A percentile compares a stretch with the other conserved stretches of the same genome.
These are phyloP conservation scores for Adansonia gregorii DNA, from an alignment of 441 rosid species.

Conservation along the genomic window DNA sequence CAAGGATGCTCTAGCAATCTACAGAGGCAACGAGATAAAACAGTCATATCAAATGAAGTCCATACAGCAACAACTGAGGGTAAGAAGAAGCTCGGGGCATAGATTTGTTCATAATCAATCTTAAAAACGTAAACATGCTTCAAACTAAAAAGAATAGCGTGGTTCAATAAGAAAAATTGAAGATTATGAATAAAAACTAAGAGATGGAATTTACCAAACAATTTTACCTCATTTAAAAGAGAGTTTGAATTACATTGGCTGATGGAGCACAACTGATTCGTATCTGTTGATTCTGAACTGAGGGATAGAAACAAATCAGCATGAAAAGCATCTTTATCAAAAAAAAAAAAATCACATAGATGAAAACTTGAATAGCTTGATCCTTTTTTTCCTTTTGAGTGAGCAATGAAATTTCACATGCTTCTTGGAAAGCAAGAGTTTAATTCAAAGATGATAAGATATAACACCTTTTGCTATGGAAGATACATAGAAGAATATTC, in stretches of 20 bases:
- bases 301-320: slow-evolving; percentile 42
- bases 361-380: slow-evolving; percentile 16
- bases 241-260: slow-evolving; percentile 90
- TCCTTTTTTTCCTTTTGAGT: not conserved
- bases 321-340: slow-evolving; percentile 30
- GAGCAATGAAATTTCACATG: slow-evolving; percentile 17
- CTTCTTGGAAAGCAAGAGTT: slow-evolving; percentile 18
- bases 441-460: not conserved
- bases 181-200: not conserved
- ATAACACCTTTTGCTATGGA: slow-evolving; percentile 8
- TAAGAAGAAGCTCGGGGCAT: slow-evolving; percentile 18
- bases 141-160: slow-evolving; percentile 9
- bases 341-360: slow-evolving; percentile 18
- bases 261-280: slow-evolving; percentile 92
- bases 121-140: slow-evolving; percentile 17
- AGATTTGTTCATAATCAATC: slow-evolving; percentile 13
- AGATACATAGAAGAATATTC: slow-evolving; percentile 8
- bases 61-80: slow-evolving; percentile 7
- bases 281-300: slow-evolving; percentile 93
- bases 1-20: slow-evolving; percentile 90
- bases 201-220: slow-evolving; percentile 17
- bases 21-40: slow-evolving; percentile 25
- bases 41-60: slow-evolving; percentile 16
- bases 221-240: slow-evolving; percentile 84
- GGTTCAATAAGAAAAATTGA: not conserved